Percentiles rank a stretch among this genome's conserved stretches.
These are phyloP conservation scores for Trichoderma brevicompactum DNA, from an alignment of 2,329 filamentous ascomycete species.

Conservation along the genomic window DNA sequence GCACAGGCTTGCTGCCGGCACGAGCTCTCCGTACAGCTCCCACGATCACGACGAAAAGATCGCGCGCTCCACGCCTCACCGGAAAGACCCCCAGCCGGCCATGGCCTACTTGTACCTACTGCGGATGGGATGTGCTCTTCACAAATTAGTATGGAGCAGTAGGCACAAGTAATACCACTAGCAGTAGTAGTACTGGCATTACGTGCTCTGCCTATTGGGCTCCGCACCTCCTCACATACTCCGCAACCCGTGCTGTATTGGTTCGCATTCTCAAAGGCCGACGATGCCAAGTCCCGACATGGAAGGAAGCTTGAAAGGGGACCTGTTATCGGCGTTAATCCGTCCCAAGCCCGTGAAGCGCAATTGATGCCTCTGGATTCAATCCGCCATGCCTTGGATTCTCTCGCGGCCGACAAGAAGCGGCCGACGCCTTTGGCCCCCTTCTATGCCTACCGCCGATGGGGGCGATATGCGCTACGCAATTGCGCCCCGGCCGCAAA, in stretches of 20 bases:
- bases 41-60: conserved; percentile 26
- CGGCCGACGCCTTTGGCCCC: conserved; percentile 21
- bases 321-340: conserved; percentile 20
- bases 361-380: background rate
- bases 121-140: background rate
- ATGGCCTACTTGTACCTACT: background rate
- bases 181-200: background rate
- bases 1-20: conserved; percentile 14
- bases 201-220: background rate
- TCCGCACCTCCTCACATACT: conserved; percentile 1
- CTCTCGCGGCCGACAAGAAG: background rate
- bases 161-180: background rate
- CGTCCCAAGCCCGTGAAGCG: background rate
- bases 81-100: conserved; percentile 8
- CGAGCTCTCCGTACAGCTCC: conserved; percentile 7
- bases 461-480: conserved; percentile 11
- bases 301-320: conserved; percentile 7
- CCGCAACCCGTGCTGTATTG: background rate
- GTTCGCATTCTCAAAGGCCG: background rate
- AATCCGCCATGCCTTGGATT: background rate
- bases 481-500: background rate
- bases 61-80: conserved; percentile 26
- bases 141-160: background rate
- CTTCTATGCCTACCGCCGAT: conserved; percentile 16
- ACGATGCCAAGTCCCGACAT: conserved; percentile 2